phyloP scores from a whole-genome alignment of 2,329 filamentous ascomycete genomes.

The Akanthomyces muscarius region DNA sequence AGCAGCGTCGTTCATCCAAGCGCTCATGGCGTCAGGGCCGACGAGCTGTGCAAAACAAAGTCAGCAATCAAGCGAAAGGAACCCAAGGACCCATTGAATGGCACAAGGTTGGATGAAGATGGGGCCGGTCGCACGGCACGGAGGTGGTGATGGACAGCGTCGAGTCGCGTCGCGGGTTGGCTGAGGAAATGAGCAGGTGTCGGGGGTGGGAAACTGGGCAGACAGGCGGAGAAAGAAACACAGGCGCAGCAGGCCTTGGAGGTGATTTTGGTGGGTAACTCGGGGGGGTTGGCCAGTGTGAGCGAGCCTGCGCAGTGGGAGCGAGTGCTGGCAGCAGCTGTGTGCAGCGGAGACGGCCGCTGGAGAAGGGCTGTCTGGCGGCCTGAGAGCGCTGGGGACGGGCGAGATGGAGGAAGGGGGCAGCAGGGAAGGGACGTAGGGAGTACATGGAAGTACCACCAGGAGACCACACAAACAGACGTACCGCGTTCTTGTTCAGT shows the following conservation, averaged over 20 bases:
- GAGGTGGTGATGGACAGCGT: conserved; percentile 34
- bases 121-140: conserved; percentile 44
- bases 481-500: background rate
- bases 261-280: conserved; percentile 10
- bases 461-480: background rate
- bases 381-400: background rate
- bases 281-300: conserved; percentile 4
- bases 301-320: background rate
- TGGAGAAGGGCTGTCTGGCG: background rate
- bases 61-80: conserved; percentile 42
- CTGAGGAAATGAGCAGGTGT: conserved; percentile 32
- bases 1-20: conserved; percentile 69
- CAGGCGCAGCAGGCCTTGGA: conserved; percentile 3
- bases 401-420: background rate
- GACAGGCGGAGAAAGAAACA: conserved; percentile 4
- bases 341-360: background rate
- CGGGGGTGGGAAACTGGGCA: conserved; percentile 19
- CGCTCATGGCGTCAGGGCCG: conserved; percentile 58
- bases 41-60: conserved; percentile 41
- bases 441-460: background rate
- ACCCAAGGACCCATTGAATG: conserved; percentile 39
- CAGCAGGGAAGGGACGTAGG: background rate
- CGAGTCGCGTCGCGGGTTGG: conserved; percentile 42
- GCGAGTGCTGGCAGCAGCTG: background rate
- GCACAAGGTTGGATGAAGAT: conserved; percentile 39